These are phyloP conservation scores for Cinnamomum micranthum DNA, from an alignment of 164 flowering plant genomes.

Conservation along the genomic window DNA sequence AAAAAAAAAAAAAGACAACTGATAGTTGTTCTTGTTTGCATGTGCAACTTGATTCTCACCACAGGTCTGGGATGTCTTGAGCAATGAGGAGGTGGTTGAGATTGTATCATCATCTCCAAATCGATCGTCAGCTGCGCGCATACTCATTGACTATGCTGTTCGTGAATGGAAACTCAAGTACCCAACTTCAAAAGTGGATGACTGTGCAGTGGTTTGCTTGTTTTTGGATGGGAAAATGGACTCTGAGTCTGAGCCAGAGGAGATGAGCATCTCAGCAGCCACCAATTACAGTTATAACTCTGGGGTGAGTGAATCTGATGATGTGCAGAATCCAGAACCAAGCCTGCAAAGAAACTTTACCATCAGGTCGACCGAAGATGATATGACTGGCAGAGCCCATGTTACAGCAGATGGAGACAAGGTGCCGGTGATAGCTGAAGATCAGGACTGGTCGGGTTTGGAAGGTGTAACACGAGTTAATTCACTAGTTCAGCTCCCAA, in stretches of 20 bases:
- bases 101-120: constrained; percentile 65
- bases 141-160: constrained; percentile 67
- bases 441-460: constrained; percentile 80
- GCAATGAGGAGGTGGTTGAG: constrained; percentile 89
- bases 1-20: background rate
- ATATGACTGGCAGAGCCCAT: constrained; percentile 21
- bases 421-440: constrained; percentile 34
- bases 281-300: constrained; percentile 31
- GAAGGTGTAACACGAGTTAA: constrained; percentile 88
- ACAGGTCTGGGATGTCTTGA: constrained; percentile 95
- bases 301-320: constrained; percentile 57
- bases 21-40: background rate
- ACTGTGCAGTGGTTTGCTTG: constrained; percentile 88
- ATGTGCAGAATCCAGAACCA: constrained; percentile 65
- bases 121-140: constrained; percentile 70
- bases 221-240: constrained; percentile 83
- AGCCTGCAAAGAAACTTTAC: constrained; percentile 63
- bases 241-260: constrained; percentile 63
- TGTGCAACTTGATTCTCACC: background rate
- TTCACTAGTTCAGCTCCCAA: constrained; percentile 86
- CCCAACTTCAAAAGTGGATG: constrained; percentile 95
- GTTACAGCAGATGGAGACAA: constrained; percentile 28
- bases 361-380: constrained; percentile 58
- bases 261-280: constrained; percentile 51
- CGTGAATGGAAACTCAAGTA: constrained; percentile 85